These are phyloP conservation scores for Cryptosporidium xiaoi DNA, from an alignment of 169 alveolate genomes.

Conservation along the genomic window DNA sequence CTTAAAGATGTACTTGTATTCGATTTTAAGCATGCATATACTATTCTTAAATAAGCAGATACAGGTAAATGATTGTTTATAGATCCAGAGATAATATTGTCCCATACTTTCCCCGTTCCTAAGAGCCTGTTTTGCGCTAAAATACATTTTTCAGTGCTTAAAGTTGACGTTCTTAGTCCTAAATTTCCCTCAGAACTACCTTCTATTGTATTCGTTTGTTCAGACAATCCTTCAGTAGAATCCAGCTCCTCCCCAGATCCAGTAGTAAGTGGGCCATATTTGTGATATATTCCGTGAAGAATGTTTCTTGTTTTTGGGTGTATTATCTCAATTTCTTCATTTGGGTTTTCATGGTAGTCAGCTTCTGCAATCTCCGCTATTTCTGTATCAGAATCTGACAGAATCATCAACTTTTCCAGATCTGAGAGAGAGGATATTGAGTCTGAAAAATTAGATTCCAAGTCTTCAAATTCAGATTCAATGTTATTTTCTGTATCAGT, in stretches of 20 bases:
- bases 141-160: slow-evolving; percentile 34
- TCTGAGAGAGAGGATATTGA: too few species aligned
- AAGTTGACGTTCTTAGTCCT: slow-evolving; percentile 2
- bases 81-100: slow-evolving; percentile 48
- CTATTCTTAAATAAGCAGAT: slow-evolving; percentile 45
- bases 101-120: slow-evolving; percentile 66
- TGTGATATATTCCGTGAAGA: slow-evolving; percentile 56
- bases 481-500: neutral
- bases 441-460: too few species aligned
- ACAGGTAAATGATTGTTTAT: slow-evolving; percentile 36
- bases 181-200: slow-evolving; percentile 4
- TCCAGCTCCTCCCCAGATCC: slow-evolving; percentile 27
- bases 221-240: neutral
- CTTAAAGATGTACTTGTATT: slow-evolving; percentile 39
- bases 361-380: slow-evolving; percentile 34
- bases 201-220: neutral
- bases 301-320: slow-evolving; percentile 68
- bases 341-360: slow-evolving; percentile 45
- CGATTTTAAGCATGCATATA: slow-evolving; percentile 45
- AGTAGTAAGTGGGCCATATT: slow-evolving; percentile 59
- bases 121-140: slow-evolving; percentile 31
- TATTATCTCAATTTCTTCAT: slow-evolving; percentile 53
- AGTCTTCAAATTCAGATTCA: slow-evolving; percentile 31
- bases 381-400: slow-evolving; percentile 68
- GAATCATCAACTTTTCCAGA: neutral